Percentiles rank a stretch among this genome's conserved stretches.
These are phyloP conservation scores for Wickerhamiella nectarea DNA, from an alignment of 805 yeast species.

Conservation along the genomic window DNA sequence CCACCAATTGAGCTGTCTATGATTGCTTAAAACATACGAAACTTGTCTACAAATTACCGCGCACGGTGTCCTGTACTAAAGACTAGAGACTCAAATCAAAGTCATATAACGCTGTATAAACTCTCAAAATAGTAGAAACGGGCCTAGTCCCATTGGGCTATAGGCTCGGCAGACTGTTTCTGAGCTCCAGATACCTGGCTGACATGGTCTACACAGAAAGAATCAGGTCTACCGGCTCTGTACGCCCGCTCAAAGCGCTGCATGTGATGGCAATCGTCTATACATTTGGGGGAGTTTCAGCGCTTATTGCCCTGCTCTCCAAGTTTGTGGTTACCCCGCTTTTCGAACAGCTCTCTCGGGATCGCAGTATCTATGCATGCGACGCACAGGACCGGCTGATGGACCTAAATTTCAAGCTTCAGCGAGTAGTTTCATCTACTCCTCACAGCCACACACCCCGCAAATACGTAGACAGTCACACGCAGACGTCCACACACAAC, in stretches of 20 bases:
- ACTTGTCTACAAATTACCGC: too few relatives aligned
- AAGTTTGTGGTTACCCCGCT: slow-evolving; percentile 25
- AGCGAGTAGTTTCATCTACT: slow-evolving; percentile 13
- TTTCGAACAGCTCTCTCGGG: slow-evolving; percentile 23
- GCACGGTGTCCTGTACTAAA: too few relatives aligned
- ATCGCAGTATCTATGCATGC: slow-evolving; percentile 23
- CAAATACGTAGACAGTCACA: slow-evolving; percentile 19
- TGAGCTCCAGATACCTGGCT: too few relatives aligned
- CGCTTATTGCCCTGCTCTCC: slow-evolving; percentile 21
- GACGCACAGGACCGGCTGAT: slow-evolving; percentile 20
- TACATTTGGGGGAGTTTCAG: slow-evolving; percentile 24
- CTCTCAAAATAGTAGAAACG: too few relatives aligned
- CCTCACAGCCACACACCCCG: slow-evolving; percentile 15
- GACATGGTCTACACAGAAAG: slow-evolving; percentile 22
- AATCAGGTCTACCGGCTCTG: slow-evolving; percentile 12
- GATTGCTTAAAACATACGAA: too few relatives aligned
- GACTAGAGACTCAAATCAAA: too few relatives aligned
- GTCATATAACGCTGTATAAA: too few relatives aligned
- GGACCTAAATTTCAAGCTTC: slow-evolving; percentile 18
- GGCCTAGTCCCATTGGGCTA: too few relatives aligned
- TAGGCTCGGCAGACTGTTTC: too few relatives aligned
- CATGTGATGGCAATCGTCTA: slow-evolving; percentile 23
- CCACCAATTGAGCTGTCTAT: too few relatives aligned
- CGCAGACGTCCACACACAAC: slow-evolving; percentile 17
- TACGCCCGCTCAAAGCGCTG: slow-evolving; percentile 15